Evolutionary conservation across 257 asterid genomes (phyloP).

Genomic region (Petrea volubilis): DNA sequence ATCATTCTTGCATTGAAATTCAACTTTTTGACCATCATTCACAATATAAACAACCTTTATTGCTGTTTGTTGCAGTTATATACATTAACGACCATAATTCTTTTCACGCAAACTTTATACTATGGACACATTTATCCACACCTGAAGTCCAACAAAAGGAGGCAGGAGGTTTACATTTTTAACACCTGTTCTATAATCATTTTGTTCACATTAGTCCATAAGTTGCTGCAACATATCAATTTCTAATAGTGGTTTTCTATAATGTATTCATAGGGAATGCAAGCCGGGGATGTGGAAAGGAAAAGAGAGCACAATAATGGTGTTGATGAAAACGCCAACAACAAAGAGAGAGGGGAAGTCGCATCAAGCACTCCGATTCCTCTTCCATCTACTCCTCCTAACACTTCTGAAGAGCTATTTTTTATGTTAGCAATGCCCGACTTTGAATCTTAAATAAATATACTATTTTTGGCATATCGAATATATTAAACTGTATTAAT

Average conservation of each 20-base stretch:
- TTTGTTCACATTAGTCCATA: background rate
- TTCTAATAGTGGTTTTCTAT: background rate
- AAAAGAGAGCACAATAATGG: conserved; percentile 30
- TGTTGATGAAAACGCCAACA: conserved; percentile 20
- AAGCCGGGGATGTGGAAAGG: conserved; percentile 34
- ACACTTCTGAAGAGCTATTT: conserved; percentile 42
- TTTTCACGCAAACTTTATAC: conserved; percentile 53
- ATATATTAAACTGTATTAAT: conserved; percentile 1
- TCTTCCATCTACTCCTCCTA: conserved; percentile 32
- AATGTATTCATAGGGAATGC: conserved; percentile 35
- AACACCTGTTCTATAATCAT: background rate
- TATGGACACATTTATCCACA: conserved; percentile 51
- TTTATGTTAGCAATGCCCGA: conserved; percentile 41
- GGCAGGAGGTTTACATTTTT: conserved; percentile 48
- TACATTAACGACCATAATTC: conserved; percentile 46
- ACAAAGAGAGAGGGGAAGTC: conserved; percentile 11
- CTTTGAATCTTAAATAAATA: conserved; percentile 11
- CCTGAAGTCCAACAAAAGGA: conserved; percentile 39
- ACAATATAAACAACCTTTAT: conserved; percentile 13
- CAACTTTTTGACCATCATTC: conserved; percentile 3
- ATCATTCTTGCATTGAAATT: background rate
- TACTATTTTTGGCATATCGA: background rate
- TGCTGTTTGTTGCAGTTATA: conserved; percentile 48
- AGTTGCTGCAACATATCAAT: background rate
- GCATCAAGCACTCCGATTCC: conserved; percentile 59